Percentiles rank a stretch among this genome's conserved stretches.
phyloP scores from a whole-genome alignment of 768 basidiomycete genomes.

The Leccinum obscurum region DNA sequence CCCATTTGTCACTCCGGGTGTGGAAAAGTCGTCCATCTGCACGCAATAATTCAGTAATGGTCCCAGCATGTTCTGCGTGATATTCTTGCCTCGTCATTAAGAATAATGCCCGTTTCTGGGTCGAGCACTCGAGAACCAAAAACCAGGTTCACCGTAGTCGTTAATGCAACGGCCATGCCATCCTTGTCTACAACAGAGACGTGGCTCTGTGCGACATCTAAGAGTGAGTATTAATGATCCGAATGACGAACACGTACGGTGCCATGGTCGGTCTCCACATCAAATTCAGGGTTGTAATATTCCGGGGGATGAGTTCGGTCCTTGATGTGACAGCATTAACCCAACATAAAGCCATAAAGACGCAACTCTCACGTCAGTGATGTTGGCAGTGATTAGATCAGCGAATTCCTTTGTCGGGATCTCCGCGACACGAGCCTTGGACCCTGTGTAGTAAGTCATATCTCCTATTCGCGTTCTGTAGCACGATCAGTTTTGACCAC shows the following conservation, averaged over 20 bases:
- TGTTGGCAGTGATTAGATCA: constrained; percentile 55
- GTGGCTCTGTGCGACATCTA: constrained; percentile 60
- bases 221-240: constrained; percentile 8
- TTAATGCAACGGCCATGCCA: constrained; percentile 86
- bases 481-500: constrained; percentile 4
- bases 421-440: constrained; percentile 53
- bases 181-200: constrained; percentile 77
- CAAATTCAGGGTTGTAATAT: constrained; percentile 85
- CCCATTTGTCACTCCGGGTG: constrained; percentile 77
- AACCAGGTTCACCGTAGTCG: constrained; percentile 85
- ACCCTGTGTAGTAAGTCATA: constrained; percentile 58
- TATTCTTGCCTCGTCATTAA: constrained; percentile 80
- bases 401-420: constrained; percentile 74
- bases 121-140: constrained; percentile 91
- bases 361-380: constrained; percentile 74
- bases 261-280: constrained; percentile 79
- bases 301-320: constrained; percentile 75
- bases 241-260: constrained; percentile 43
- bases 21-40: constrained; percentile 92
- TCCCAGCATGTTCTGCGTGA: not conserved
- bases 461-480: constrained; percentile 83
- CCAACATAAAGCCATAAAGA: constrained; percentile 2
- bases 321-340: constrained; percentile 40
- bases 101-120: constrained; percentile 80
- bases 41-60: not conserved